These are phyloP conservation scores for Fraxinus xanthoxyloides DNA, from an alignment of 305 asterid species.

Conservation along the genomic window DNA sequence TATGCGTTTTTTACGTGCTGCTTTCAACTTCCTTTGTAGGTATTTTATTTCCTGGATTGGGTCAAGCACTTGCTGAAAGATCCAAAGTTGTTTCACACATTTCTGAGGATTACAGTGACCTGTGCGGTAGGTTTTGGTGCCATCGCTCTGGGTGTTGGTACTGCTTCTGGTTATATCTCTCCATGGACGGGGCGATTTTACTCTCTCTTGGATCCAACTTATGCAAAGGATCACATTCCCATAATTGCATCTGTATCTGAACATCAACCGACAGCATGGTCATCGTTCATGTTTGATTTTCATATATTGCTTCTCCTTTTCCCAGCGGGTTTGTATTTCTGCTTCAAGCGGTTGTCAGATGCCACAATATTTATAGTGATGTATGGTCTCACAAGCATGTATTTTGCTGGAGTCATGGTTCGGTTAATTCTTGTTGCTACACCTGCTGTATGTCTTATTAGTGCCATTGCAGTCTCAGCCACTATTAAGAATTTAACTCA, in stretches of 20 bases:
- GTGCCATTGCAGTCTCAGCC: slow-evolving; percentile 98
- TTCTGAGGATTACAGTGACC: slow-evolving; percentile 81
- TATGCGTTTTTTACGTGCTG: slow-evolving; percentile 9
- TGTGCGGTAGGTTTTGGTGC: slow-evolving; percentile 78
- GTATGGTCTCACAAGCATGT: slow-evolving; percentile 99
- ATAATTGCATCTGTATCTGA: slow-evolving; percentile 98
- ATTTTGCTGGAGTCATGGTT: slow-evolving; percentile 99
- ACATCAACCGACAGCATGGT: slow-evolving; percentile 99
- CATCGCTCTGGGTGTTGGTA: slow-evolving; percentile 85
- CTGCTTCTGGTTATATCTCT: slow-evolving; percentile 97
- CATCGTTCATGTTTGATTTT: slow-evolving; percentile 98
- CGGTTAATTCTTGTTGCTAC: slow-evolving; percentile 96
- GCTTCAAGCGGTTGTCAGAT: slow-evolving; percentile 93
- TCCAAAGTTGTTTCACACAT: slow-evolving; percentile 81
- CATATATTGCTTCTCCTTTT: slow-evolving; percentile 79
- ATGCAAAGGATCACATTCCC: slow-evolving; percentile 97
- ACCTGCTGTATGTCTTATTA: slow-evolving; percentile 96
- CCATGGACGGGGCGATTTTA: slow-evolving; percentile 99
- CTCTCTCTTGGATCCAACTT: slow-evolving; percentile 94
- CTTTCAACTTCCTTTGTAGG: slow-evolving; percentile 50
- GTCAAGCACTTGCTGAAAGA: slow-evolving; percentile 81
- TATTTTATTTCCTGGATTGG: slow-evolving; percentile 94
- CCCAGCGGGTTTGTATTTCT: slow-evolving; percentile 98
- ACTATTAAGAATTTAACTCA: slow-evolving; percentile 86
- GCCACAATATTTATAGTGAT: slow-evolving; percentile 93